A percentile compares a stretch with the other conserved stretches of the same genome.
These are phyloP conservation scores for Ceratobasidium theobromae DNA, from an alignment of 1,284 basidiomycete species.

Conservation along the genomic window DNA sequence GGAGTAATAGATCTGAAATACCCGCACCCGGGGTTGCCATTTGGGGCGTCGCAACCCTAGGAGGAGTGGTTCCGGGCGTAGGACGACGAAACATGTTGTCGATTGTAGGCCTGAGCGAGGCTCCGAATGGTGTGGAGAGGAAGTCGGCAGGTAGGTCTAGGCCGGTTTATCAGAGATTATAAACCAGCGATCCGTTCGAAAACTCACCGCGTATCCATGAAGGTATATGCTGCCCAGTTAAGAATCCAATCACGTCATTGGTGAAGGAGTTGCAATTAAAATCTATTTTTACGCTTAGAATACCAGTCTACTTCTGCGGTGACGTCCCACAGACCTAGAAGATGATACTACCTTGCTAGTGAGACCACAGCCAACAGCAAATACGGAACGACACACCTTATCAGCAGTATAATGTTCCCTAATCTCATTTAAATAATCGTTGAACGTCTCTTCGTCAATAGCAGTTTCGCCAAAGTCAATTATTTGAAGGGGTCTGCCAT, in stretches of 20 bases:
- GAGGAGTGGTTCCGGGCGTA: slow-evolving; percentile 40
- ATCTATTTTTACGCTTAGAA: slow-evolving; percentile 48
- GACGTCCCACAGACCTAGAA: slow-evolving; percentile 60
- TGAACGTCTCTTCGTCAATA: slow-evolving; percentile 80
- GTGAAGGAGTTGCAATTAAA: slow-evolving; percentile 93
- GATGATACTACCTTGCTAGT: slow-evolving; percentile 64
- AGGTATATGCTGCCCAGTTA: slow-evolving; percentile 79
- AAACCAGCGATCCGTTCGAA: not conserved
- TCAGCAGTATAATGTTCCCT: slow-evolving; percentile 79
- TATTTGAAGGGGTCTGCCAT: slow-evolving; percentile 74
- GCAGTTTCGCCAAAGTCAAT: slow-evolving; percentile 81
- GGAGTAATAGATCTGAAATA: slow-evolving; percentile 38
- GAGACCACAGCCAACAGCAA: not conserved
- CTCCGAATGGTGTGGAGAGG: slow-evolving; percentile 86
- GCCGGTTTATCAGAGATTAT: not conserved
- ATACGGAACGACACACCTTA: slow-evolving; percentile 56
- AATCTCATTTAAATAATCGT: slow-evolving; percentile 77
- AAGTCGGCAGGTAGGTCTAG: slow-evolving; percentile 85
- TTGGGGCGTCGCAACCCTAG: slow-evolving; percentile 37
- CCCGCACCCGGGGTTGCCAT: slow-evolving; percentile 41
- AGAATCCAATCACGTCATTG: slow-evolving; percentile 79
- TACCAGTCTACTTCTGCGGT: not conserved
- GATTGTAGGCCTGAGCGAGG: slow-evolving; percentile 82
- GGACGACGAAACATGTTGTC: slow-evolving; percentile 78
- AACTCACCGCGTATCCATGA: slow-evolving; percentile 69